Conservation (phyloP, 192 early-diverging fungal species). For the Jimgerdemannia flammicorona region DNA sequence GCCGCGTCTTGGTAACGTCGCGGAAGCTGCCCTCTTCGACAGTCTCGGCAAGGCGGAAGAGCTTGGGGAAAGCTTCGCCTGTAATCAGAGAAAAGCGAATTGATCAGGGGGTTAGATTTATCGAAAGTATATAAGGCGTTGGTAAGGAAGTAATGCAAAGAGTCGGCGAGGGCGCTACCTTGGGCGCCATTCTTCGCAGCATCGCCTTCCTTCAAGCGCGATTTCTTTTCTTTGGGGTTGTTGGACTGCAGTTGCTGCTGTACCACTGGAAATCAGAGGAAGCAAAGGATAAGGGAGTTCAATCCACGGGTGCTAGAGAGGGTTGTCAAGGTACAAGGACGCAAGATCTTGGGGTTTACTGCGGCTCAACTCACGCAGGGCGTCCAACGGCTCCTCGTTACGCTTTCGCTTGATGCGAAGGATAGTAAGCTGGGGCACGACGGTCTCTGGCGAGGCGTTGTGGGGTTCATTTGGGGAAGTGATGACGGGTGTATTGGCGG, state of each 20-base stretch:
- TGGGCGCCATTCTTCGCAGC: neutral
- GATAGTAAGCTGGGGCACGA: slow-evolving; percentile 43
- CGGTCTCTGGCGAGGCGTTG: too few relatives aligned
- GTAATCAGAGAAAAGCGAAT: too few relatives aligned
- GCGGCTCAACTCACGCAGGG: slow-evolving; percentile 40
- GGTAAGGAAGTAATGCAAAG: too few relatives aligned
- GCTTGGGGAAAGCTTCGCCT: too few relatives aligned
- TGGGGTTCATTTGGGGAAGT: too few relatives aligned
- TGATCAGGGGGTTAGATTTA: too few relatives aligned
- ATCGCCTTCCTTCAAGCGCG: slow-evolving; percentile 8
- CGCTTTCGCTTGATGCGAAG: slow-evolving; percentile 78
- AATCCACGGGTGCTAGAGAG: too few relatives aligned
- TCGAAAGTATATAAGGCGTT: too few relatives aligned
- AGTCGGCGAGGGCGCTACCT: too few relatives aligned
- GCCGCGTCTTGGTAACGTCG: slow-evolving; percentile 16
- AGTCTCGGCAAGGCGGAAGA: slow-evolving; percentile 67
- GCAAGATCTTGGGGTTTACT: neutral
- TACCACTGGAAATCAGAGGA: slow-evolving; percentile 32
- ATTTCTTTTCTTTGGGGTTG: slow-evolving; percentile 24
- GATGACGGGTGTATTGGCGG: too few relatives aligned
- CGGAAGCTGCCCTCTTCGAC: slow-evolving; percentile 60
- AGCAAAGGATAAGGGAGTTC: too few relatives aligned
- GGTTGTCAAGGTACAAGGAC: too few relatives aligned
- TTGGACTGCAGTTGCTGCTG: slow-evolving; percentile 37
- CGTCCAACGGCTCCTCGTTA: slow-evolving; percentile 68